Evolutionary conservation across 139 green algal species (phyloP).

Genomic region (Coccomyxa sp.): DNA sequence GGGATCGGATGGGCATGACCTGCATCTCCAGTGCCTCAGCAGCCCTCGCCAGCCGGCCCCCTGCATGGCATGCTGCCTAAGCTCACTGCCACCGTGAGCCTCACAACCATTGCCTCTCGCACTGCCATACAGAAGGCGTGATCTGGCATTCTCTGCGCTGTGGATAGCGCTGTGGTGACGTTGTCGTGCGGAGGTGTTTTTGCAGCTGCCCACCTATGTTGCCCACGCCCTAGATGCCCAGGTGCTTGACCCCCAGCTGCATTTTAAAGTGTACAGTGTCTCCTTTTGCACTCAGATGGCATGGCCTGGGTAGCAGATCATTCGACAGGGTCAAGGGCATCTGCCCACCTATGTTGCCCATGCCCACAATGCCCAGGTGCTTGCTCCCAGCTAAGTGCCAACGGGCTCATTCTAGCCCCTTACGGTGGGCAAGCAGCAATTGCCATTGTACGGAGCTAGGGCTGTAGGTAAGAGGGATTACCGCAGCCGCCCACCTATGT

Average conservation of each 20-base stretch:
- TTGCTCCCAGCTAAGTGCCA: neutral
- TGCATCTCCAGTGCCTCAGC: conserved; percentile 43
- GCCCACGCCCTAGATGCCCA: neutral
- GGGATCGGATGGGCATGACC: conserved; percentile 25
- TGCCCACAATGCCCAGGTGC: neutral
- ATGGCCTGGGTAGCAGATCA: too few species aligned
- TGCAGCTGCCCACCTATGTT: too few species aligned
- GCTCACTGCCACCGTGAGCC: neutral
- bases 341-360: too few species aligned
- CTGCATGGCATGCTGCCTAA: conserved; percentile 19
- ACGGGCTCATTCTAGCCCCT: neutral
- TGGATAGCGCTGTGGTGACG: too few species aligned
- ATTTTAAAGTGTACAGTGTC: too few species aligned
- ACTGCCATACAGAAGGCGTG: neutral
- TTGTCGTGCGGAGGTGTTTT: too few species aligned
- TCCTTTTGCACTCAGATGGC: too few species aligned
- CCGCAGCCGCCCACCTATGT: too few species aligned
- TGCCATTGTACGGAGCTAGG: neutral
- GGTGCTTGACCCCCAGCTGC: too few species aligned
- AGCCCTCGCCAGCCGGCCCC: conserved; percentile 7
- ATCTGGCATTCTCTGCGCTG: too few species aligned
- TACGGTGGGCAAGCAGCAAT: neutral
- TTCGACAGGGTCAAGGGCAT: too few species aligned
- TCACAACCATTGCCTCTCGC: neutral
- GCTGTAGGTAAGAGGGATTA: neutral